phyloP scores from a whole-genome alignment of 805 yeast genomes.

The Kodamaea kaohsiungensis region DNA sequence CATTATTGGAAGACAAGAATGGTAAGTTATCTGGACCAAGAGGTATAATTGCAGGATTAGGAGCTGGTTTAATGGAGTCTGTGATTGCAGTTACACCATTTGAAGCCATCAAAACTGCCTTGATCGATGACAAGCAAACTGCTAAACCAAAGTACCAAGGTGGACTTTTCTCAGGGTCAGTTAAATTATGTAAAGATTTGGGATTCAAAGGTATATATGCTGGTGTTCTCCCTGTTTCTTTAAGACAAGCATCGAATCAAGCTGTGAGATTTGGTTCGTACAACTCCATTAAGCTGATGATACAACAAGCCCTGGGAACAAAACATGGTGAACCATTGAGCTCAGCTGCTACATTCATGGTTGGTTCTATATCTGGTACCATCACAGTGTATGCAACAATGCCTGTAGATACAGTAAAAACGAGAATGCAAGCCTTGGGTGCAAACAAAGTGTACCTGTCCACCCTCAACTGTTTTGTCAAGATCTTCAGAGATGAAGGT shows the following conservation, averaged over 20 bases:
- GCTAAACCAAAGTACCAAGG: conserved; percentile 74
- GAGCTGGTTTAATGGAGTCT: conserved; percentile 93
- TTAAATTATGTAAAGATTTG: conserved; percentile 67
- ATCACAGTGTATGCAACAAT: conserved; percentile 90
- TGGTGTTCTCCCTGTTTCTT: conserved; percentile 88
- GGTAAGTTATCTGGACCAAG: conserved; percentile 88
- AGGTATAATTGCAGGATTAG: conserved; percentile 95
- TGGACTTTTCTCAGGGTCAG: conserved; percentile 61
- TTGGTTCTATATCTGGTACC: conserved; percentile 89
- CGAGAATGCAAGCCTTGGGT: conserved; percentile 93
- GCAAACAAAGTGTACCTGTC: conserved; percentile 69
- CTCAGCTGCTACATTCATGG: conserved; percentile 76
- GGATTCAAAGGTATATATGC: conserved; percentile 85
- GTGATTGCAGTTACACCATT: conserved; percentile 95
- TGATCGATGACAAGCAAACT: conserved; percentile 88
- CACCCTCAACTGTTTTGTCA: conserved; percentile 79
- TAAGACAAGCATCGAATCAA: conserved; percentile 94
- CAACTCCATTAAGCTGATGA: conserved; percentile 76
- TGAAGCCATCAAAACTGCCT: conserved; percentile 93
- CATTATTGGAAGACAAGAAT: conserved; percentile 71
- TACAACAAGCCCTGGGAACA: conserved; percentile 68
- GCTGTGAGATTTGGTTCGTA: conserved; percentile 94
- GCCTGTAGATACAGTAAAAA: conserved; percentile 96
- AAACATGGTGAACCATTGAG: conserved; percentile 74
- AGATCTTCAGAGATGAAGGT: conserved; percentile 85